Evolutionary conservation across 192 early-diverging fungal genomes (phyloP), one percentile per base, ranked within the genome.

Genomic region (Mortierella antarctica): DNA sequence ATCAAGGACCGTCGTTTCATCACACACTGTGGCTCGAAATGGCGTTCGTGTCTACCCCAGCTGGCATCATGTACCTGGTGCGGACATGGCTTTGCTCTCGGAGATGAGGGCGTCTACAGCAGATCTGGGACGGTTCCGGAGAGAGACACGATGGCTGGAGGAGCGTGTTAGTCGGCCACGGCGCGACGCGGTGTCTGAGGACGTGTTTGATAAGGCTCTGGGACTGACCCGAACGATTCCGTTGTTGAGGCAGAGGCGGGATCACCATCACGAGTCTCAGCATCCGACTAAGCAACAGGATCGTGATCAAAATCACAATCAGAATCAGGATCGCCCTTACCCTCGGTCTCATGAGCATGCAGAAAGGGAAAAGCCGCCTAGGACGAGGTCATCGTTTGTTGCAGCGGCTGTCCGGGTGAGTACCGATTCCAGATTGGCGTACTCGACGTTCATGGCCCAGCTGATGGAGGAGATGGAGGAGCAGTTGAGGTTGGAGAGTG

Each of bases 91-190:
- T 0, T 53, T 80, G n/a, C 49, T 80, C 7, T 80, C 77, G 41
- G 70, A 71, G 59, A 80, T 80, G 77, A 66, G 55, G 21, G 70
- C 65, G 20, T 72, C 77, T 2, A 67, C 40, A 14, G 77, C 70
- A 11, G 77, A 80, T 54, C 42, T 80, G 48, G 64, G 57, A 18
- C 63, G 77, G 18, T 80, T 80, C 54, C 49, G 77, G 40, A 63
- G 77, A 67, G 77, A 80, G 40, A 54, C 65, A 8, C 41, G 46
- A 21, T 80, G 77, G 77, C 17, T 72, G 48, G 77, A 80, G 45
- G 70, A 80, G 40, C 70, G 77, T n/a, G 65, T 72, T 2, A 44
- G 55, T 4, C 21, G 70, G n/a, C 59, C 65, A 15, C 67, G 48
- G 46, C 54, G 51, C 7, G 76, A 80, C 39, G 4, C 15, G 8